Evolutionary conservation across 805 yeast species (phyloP).

Genomic region (Nakazawaea anatomiae): DNA sequence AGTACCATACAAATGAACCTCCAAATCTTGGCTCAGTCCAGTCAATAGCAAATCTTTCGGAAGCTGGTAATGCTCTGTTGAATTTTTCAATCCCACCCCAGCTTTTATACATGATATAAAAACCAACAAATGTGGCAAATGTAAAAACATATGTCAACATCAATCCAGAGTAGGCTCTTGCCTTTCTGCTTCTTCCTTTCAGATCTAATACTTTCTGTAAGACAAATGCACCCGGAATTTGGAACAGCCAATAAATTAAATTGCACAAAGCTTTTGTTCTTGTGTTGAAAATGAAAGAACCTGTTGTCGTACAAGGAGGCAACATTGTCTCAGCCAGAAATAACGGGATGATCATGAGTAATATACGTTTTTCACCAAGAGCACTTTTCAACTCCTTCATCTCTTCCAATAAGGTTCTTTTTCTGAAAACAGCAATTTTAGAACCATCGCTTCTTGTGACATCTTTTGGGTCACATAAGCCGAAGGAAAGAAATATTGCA

Average conservation of each 20-base stretch:
- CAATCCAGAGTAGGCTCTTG: slow-evolving; percentile 13
- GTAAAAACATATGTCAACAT: slow-evolving; percentile 2
- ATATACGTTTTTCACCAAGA: slow-evolving; percentile 9
- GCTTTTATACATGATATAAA: slow-evolving; percentile 6
- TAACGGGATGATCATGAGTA: slow-evolving; percentile 12
- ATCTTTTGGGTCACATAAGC: slow-evolving; percentile 10
- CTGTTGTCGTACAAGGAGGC: slow-evolving; percentile 12
- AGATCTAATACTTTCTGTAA: slow-evolving; percentile 10
- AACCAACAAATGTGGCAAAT: slow-evolving; percentile 1
- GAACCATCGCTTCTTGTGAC: slow-evolving; percentile 14
- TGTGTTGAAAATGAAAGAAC: slow-evolving; percentile 11
- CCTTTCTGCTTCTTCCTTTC: slow-evolving; percentile 7
- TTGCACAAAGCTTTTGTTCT: slow-evolving; percentile 15
- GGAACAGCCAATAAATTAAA: slow-evolving; percentile 14
- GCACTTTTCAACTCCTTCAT: slow-evolving; percentile 6
- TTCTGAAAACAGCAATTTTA: slow-evolving; percentile 11
- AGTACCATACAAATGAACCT: slow-evolving; percentile 9
- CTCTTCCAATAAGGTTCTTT: slow-evolving; percentile 9
- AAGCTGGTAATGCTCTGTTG: slow-evolving; percentile 1
- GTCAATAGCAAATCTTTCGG: slow-evolving; percentile 4
- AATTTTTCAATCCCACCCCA: slow-evolving; percentile 6
- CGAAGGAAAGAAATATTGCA: slow-evolving; percentile 10
- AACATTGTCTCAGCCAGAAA: slow-evolving; percentile 13
- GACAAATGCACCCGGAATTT: slow-evolving; percentile 12
- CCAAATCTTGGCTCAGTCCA: slow-evolving; percentile 10